Base-by-base conservation (phyloP, 139 green algal species). In the Coelastrella sp. region DNA sequence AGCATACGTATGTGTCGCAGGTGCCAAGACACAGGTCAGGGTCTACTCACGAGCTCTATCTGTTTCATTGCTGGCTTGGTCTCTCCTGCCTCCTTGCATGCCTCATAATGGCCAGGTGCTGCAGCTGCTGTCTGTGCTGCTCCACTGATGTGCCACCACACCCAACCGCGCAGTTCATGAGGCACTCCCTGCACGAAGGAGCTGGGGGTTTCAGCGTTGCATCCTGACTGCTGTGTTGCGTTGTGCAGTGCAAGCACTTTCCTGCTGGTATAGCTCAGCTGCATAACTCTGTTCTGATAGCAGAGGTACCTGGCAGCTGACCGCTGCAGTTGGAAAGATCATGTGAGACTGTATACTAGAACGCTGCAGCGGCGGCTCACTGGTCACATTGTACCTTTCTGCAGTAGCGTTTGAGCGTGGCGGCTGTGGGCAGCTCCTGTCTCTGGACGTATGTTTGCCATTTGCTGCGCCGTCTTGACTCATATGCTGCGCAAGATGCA, bases 121-220 rank as follows among this genome's bases (percentile, higher is more conserved):
- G 83, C 22, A 82, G 74, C 64, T 73, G 75, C 64, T 79, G 59
- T 23, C 17, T 58, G 17, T 0, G 71, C 57, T 14, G 96, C 96
- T 0, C 95, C 96, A 6, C 93, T 97, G 4, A 94, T 71, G 68
- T 95, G 80, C 57, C 92, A 88, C 96, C 96, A 98, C 57, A 97
- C 92, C 88, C 92, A 93, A 4, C 76, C 78, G 7, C 96, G 91
- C 80, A 96, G 78, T 73, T 92, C 32, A 16, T 94, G 93, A 5
- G 95, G 95, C 4, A 97, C 81, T 23, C 95, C 95, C 80, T 91
- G 32, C 17, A 61, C 4, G 22, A 16, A 68, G 78, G 6, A 86
- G 83, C 23, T 20, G 66, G 23, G 23, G 3, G 74, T 57, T 47
- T 47, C 32, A 47, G 32, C 32, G 32, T 47, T 47, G 32, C 32